Conservation (phyloP, 768 basidiomycete genomes). For the Trametes cinnabarina region DNA sequence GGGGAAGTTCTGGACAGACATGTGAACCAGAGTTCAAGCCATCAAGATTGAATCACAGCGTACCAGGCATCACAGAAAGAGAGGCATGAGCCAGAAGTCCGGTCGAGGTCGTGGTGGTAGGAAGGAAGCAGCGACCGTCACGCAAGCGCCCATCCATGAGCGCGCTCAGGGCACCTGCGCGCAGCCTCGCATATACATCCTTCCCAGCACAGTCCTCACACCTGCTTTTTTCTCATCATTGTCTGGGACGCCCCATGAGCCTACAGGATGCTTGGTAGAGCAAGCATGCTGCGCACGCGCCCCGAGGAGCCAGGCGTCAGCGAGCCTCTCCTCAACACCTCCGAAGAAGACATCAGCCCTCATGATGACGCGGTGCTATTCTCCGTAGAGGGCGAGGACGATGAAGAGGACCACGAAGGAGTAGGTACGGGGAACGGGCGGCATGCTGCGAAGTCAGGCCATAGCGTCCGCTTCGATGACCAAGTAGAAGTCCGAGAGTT, state of each 20-base stretch:
- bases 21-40: too few species aligned
- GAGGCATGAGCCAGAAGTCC: too few species aligned
- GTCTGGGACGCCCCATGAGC: conserved; percentile 3
- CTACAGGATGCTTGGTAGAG: conserved; percentile 26
- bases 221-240: not conserved
- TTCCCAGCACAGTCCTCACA: not conserved
- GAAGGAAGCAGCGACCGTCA: too few species aligned
- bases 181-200: too few species aligned
- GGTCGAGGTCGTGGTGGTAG: not conserved
- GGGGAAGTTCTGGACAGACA: conserved; percentile 6
- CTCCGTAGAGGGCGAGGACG: conserved; percentile 47
- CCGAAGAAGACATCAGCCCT: conserved; percentile 41
- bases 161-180: too few species aligned
- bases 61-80: too few species aligned
- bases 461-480: conserved; percentile 60
- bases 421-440: conserved; percentile 18
- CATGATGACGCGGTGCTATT: conserved; percentile 45
- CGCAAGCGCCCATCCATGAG: too few species aligned
- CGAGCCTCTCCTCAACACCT: conserved; percentile 57
- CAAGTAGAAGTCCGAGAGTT: conserved; percentile 69
- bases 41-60: too few species aligned
- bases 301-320: conserved; percentile 41
- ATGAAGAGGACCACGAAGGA: conserved; percentile 42
- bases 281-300: conserved; percentile 16
- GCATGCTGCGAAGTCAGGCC: conserved; percentile 33